phyloP scores from a whole-genome alignment of 1,139 yeast species.

The Zygotorulaspora mrakii region DNA sequence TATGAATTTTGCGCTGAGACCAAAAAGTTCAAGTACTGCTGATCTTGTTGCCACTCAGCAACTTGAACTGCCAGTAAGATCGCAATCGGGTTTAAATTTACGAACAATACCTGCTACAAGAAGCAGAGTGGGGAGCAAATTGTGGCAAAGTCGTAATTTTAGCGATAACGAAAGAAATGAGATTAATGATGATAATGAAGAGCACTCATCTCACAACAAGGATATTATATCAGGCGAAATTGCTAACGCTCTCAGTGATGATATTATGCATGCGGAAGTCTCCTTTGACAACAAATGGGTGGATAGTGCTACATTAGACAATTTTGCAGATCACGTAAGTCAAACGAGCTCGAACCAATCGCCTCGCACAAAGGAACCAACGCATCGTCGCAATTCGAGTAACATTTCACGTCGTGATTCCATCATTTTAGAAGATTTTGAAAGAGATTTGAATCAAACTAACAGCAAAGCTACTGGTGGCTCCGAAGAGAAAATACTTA shows the following conservation, averaged over 20 bases:
- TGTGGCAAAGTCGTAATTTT: background rate
- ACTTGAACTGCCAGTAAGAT: slow-evolving; percentile 3
- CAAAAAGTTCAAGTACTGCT: slow-evolving; percentile 14
- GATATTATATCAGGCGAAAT: slow-evolving; percentile 12
- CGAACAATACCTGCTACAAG: background rate
- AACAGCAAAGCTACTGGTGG: background rate
- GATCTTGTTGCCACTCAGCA: slow-evolving; percentile 4
- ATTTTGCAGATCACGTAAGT: slow-evolving; percentile 6
- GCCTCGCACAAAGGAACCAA: slow-evolving; percentile 11
- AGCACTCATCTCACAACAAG: slow-evolving; percentile 2
- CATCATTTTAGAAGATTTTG: slow-evolving; percentile 12
- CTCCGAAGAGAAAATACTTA: slow-evolving; percentile 4
- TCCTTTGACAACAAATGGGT: slow-evolving; percentile 20
- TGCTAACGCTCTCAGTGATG: slow-evolving; percentile 17
- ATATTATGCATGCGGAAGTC: slow-evolving; percentile 13
- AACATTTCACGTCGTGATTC: slow-evolving; percentile 11
- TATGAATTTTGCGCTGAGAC: slow-evolving; percentile 17
- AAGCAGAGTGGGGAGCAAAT: background rate
- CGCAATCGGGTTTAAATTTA: slow-evolving; percentile 2
- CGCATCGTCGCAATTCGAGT: background rate
- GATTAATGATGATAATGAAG: slow-evolving; percentile 1
- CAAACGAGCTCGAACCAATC: slow-evolving; percentile 18
- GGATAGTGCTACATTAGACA: slow-evolving; percentile 1
- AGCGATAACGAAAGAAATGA: background rate
- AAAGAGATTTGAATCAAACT: slow-evolving; percentile 7